Base-by-base conservation (phyloP, 2,329 filamentous ascomycete genomes). In the Fusarium solani-melongenae region DNA sequence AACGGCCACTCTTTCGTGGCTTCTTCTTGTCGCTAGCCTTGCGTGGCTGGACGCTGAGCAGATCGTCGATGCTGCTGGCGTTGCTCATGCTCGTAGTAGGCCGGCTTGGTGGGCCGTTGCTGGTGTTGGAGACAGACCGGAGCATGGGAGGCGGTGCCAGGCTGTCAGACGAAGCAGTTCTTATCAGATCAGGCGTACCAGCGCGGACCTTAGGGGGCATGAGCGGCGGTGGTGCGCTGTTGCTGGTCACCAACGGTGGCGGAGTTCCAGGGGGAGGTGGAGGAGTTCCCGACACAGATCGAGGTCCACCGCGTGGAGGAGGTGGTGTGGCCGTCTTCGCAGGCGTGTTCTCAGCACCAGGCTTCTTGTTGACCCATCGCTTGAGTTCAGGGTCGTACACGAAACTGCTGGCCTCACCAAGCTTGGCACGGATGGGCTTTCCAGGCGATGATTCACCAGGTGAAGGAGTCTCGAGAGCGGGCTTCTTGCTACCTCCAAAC, bases 341-440 rank as follows among this genome's bases (percentile, higher is more conserved):
- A 29, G 88, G 85, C 10, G 84, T 84, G 49, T 89, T 89, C 63
- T 93, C 92, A 9, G 90, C 88, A 14, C 92, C 92, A 12, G 91
- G 90, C 81, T 98, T 98, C 86, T 98, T 98, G 86, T 99, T 98
- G 81, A 99, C 88, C 97, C 97, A 99, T 81, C 96, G 95, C 86
- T 97, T 97, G 61, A 98, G 89, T n/a, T 98, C 94, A 3, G 95
- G 93, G 79, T 99, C 96, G 79, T 96, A 99, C 75, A 96, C 92
- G 82, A 99, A 98, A 53, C 92, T 94, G 82, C 91, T 98, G 79
- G 96, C 91, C 82, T 99, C 97, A 70, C 96, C 97, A 10, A 99
- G 89, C 79, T 99, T 99, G 71, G 97, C 96, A 76, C 90, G 91
- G 81, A 98, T 94, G n/a, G 95, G 86, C 79, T 92, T 92, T 79